These are phyloP conservation scores for Phyllosticta citrichinensis DNA, from an alignment of 2,329 filamentous ascomycete genomes.

Conservation along the genomic window DNA sequence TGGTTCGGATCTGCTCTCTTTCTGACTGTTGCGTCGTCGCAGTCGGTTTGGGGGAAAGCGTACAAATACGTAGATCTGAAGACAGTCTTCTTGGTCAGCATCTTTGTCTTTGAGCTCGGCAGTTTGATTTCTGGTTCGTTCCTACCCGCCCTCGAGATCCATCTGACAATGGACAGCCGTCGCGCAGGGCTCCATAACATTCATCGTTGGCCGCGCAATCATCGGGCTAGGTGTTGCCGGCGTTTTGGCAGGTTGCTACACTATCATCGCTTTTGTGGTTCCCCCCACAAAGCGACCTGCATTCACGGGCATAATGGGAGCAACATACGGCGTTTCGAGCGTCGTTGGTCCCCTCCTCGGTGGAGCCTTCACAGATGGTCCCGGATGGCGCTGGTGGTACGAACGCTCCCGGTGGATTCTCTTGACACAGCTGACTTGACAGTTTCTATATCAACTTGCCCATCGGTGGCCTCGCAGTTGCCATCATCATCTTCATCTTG, in stretches of 20 bases:
- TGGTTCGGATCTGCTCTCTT: slow-evolving; percentile 34
- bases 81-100: slow-evolving; percentile 21
- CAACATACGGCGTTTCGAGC: slow-evolving; percentile 11
- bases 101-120: slow-evolving; percentile 43
- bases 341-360: slow-evolving; percentile 17
- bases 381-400: slow-evolving; percentile 28
- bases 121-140: slow-evolving; percentile 38
- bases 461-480: slow-evolving; percentile 31
- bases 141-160: not conserved
- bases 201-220: slow-evolving; percentile 43
- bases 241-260: slow-evolving; percentile 39
- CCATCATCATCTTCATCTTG: slow-evolving; percentile 32
- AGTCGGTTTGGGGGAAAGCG: slow-evolving; percentile 37
- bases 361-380: slow-evolving; percentile 14
- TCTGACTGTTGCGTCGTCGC: slow-evolving; percentile 35
- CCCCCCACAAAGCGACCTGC: slow-evolving; percentile 29
- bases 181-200: slow-evolving; percentile 17
- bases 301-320: not conserved
- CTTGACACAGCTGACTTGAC: not conserved
- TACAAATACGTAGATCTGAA: slow-evolving; percentile 34
- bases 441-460: slow-evolving; percentile 38
- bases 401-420: not conserved
- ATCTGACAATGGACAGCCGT: slow-evolving; percentile 11
- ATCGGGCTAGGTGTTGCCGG: slow-evolving; percentile 42
- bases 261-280: slow-evolving; percentile 37